Base-by-base conservation (phyloP, 2,329 filamentous ascomycete species). In the Ophiocordyceps camponoti-floridani region DNA sequence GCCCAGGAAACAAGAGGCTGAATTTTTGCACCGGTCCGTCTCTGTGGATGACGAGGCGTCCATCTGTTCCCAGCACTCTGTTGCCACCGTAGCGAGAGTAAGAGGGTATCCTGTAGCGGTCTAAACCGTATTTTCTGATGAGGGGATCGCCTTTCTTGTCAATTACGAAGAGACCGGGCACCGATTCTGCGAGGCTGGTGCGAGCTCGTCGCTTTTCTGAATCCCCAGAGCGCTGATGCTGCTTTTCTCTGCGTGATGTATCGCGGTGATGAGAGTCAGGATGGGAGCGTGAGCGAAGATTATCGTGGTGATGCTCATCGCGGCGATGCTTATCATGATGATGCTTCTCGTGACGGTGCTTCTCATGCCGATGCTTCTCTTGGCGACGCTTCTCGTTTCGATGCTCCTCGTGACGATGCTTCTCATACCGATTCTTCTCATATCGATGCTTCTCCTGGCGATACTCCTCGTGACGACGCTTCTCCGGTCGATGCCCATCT, bases 131-230 rank as follows among this genome's bases (percentile, higher is more conserved):
- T 26, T 72, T 72, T 41, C 82, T 60, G 50, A 91, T 86, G 42
- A 86, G 71, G 4, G 71, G 66, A 54, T 96, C 89, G 0, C 89
- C 88, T 54, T 77, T 78, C 40, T 67, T 75, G 60, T 96, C 89
- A 44, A 84, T 54, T 41, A 75, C 53, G 57, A 75, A 88, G 4
- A 56, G 37, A 54, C 56, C 50, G 23, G 57, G 49, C 55, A 47
- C 46, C 19, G 43, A 46, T 16, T 44, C 28, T 27, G 14, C 38
- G 38, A 31, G 40, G 3, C 33, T 13, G 14, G 11, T 40, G 16
- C 28, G 33, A 12, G 42, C 31, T 10, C 9, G 5, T 14, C 38
- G 11, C 30, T 49, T 51, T 1, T 52, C 46, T 11, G 31, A 45
- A 13, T 31, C 37, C 1, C 37, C 45, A 23, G 47, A 47, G 31